phyloP scores from a whole-genome alignment of 139 green algal genomes.

The Chlamydomonas sp. region DNA sequence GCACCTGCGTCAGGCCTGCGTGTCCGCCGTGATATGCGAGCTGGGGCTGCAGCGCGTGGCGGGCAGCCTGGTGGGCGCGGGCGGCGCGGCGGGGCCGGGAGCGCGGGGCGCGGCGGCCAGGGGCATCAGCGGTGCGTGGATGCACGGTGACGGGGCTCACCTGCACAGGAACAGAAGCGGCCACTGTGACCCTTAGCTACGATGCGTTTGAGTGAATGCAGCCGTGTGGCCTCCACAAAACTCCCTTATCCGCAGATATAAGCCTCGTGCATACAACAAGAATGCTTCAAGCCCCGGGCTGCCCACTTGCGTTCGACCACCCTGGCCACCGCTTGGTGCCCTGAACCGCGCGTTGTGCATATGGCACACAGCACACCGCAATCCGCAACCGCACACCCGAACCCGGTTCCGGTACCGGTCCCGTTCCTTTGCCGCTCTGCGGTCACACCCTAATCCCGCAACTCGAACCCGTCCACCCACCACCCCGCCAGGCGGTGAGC shows the following conservation, averaged over 20 bases:
- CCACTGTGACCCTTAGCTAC: not conserved
- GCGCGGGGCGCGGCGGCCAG: not conserved
- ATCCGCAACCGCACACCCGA: not conserved
- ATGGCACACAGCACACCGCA: too few species aligned
- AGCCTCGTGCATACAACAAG: too few species aligned
- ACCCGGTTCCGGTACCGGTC: too few species aligned
- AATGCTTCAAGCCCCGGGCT: too few species aligned
- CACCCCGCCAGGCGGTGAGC: conserved; percentile 67
- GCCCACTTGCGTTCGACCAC: too few species aligned
- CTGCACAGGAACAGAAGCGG: too few species aligned
- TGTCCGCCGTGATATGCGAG: conserved; percentile 20
- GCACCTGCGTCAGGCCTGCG: conserved; percentile 7
- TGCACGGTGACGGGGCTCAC: too few species aligned
- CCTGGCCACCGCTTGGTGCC: too few species aligned
- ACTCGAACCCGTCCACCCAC: not conserved
- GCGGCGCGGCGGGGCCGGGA: not conserved
- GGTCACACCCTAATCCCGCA: not conserved
- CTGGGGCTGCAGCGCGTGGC: conserved; percentile 27
- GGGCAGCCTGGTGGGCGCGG: conserved; percentile 1
- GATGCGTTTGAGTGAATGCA: too few species aligned
- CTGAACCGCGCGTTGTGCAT: too few species aligned
- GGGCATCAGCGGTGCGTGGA: conserved; percentile 28
- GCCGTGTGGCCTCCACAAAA: too few species aligned
- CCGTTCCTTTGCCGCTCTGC: not conserved
- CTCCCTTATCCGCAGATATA: too few species aligned